Conservation (phyloP, 768 basidiomycete species). For the Trametes meyenii region DNA sequence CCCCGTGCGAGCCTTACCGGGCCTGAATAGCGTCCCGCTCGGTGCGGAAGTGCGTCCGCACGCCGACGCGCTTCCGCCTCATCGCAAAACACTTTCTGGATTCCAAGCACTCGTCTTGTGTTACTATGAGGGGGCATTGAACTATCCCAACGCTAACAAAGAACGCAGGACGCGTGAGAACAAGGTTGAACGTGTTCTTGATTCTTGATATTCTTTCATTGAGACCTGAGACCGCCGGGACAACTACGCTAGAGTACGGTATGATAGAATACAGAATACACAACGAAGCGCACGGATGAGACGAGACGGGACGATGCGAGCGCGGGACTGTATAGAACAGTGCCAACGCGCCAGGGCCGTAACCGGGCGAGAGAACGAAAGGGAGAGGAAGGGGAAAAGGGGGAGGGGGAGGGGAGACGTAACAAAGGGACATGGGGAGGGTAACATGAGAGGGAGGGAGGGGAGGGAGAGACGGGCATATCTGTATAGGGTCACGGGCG, state of each 20-base stretch:
- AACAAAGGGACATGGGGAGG: neutral
- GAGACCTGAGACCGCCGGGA: too few relatives aligned
- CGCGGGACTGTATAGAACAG: too few relatives aligned
- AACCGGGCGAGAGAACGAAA: neutral
- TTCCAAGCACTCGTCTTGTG: too few relatives aligned
- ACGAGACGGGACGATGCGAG: neutral
- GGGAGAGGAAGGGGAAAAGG: neutral
- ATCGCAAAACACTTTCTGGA: too few relatives aligned
- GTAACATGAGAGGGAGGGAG: neutral
- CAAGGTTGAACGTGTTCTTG: neutral
- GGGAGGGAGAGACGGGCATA: neutral
- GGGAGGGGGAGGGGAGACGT: neutral
- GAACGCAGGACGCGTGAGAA: too few relatives aligned
- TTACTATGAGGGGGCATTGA: too few relatives aligned
- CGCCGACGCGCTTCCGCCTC: too few relatives aligned
- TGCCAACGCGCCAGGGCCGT: neutral
- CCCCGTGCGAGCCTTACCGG: too few relatives aligned
- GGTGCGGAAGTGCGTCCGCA: too few relatives aligned
- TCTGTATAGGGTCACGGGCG: too few relatives aligned
- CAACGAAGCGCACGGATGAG: neutral
- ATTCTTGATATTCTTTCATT: neutral
- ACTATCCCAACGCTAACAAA: too few relatives aligned
- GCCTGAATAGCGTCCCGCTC: too few relatives aligned
- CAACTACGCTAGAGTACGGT: constrained; percentile 7
- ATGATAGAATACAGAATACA: constrained; percentile 22